phyloP scores from a whole-genome alignment of 2,329 filamentous ascomycete species.

The Lasiodiplodia hormozganensis region DNA sequence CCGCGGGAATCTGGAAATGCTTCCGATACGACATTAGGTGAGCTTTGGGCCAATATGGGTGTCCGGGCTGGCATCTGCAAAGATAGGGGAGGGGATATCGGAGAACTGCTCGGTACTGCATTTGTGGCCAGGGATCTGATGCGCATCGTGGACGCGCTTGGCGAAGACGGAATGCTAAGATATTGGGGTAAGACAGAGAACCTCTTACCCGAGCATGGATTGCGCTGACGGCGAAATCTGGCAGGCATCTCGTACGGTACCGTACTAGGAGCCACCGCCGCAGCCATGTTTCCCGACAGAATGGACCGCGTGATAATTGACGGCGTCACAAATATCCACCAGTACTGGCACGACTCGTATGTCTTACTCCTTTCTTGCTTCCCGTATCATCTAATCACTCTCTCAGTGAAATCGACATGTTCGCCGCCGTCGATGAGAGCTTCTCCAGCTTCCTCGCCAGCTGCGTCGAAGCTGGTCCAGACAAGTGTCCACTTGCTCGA shows the following conservation, averaged over 20 bases:
- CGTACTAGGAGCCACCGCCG: constrained; percentile 55
- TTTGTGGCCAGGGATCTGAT: constrained; percentile 35
- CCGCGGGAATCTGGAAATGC: no score
- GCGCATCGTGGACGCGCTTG: constrained; percentile 32
- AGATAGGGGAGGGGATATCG: constrained; percentile 29
- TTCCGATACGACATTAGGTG: no score
- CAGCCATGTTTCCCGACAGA: constrained; percentile 53
- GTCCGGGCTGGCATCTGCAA: no score
- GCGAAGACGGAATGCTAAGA: constrained; percentile 44
- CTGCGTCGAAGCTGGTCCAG: constrained; percentile 51
- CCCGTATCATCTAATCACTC: no score
- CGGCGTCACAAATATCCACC: constrained; percentile 50
- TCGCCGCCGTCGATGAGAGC: constrained; percentile 51
- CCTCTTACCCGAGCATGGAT: background rate
- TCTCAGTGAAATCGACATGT: constrained; percentile 18
- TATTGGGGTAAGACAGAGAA: constrained; percentile 39
- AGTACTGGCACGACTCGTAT: constrained; percentile 52
- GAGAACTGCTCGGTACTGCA: constrained; percentile 31
- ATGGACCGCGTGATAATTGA: constrained; percentile 53
- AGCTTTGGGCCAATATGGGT: no score
- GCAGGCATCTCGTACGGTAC: constrained; percentile 55
- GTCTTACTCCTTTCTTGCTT: constrained; percentile 12
- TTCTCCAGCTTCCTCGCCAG: constrained; percentile 53
- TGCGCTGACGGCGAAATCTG: constrained; percentile 36
- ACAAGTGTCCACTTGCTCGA: constrained; percentile 46